These are phyloP conservation scores for Ogataea ramenticola DNA, from an alignment of 805 yeast genomes.

Conservation along the genomic window DNA sequence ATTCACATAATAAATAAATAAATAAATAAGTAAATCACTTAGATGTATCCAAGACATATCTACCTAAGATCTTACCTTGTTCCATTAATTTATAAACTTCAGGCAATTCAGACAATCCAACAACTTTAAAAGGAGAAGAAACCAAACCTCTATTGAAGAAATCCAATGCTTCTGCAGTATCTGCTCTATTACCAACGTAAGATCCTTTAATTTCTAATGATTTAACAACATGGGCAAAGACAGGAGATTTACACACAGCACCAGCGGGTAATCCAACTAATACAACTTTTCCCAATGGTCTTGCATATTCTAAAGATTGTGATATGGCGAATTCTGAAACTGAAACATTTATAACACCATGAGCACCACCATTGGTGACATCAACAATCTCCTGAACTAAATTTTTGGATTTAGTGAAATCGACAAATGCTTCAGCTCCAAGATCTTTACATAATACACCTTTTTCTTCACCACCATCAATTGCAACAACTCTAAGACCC, in stretches of 20 bases:
- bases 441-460: constrained; percentile 41
- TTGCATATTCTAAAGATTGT: constrained; percentile 52
- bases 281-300: constrained; percentile 54
- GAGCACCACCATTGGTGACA: constrained; percentile 49
- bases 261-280: constrained; percentile 72
- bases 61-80: constrained; percentile 78
- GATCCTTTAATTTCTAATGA: constrained; percentile 72
- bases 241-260: constrained; percentile 63
- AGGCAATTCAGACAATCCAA: constrained; percentile 66
- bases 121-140: constrained; percentile 60
- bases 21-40: constrained; percentile 44
- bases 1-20: background rate
- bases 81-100: constrained; percentile 70
- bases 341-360: constrained; percentile 61
- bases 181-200: constrained; percentile 85
- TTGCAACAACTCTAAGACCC: constrained; percentile 66
- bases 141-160: constrained; percentile 63
- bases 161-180: constrained; percentile 70
- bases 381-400: constrained; percentile 32
- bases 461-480: constrained; percentile 72
- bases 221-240: constrained; percentile 68
- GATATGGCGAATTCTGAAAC: constrained; percentile 44
- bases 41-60: constrained; percentile 78
- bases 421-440: constrained; percentile 61
- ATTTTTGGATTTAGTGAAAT: constrained; percentile 39